phyloP scores from a whole-genome alignment of 257 asterid species.

The Plantago elongata region DNA sequence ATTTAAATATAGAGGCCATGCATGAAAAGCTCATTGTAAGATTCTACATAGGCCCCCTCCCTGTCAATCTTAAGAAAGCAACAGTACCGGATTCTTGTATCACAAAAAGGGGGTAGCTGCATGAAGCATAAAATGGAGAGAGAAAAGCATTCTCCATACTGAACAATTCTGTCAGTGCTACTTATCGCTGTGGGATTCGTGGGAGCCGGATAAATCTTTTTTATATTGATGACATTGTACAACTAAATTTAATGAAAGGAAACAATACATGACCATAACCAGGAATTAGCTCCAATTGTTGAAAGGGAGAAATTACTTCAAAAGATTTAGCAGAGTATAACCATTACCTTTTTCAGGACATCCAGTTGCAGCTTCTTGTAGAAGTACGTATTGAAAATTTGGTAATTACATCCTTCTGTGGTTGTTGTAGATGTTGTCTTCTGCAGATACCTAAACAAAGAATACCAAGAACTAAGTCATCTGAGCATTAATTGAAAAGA shows the following conservation, averaged over 20 bases:
- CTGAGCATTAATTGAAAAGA: conserved; percentile 20
- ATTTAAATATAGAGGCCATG: no score
- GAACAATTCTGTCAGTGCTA: background rate
- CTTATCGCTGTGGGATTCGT: background rate
- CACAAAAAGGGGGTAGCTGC: background rate
- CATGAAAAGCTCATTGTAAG: no score
- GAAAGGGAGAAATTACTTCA: no score
- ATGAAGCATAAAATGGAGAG: background rate
- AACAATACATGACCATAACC: no score
- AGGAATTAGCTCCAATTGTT: no score
- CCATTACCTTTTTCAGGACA: conserved; percentile 52
- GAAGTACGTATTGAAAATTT: conserved; percentile 83
- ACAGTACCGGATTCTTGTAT: no score
- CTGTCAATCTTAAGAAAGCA: no score
- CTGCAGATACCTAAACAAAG: conserved; percentile 71
- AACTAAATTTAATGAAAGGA: no score
- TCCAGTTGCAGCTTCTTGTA: conserved; percentile 74
- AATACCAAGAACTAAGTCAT: conserved; percentile 19
- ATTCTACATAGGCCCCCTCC: no score
- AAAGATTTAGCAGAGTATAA: conserved; percentile 23
- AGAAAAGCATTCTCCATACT: conserved; percentile 11
- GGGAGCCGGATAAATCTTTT: background rate
- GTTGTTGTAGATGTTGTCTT: conserved; percentile 32
- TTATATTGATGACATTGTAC: no score
- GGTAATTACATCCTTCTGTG: conserved; percentile 36